Conservation (phyloP, 2,329 filamentous ascomycete species). For the Zymoseptoria crescenta region DNA sequence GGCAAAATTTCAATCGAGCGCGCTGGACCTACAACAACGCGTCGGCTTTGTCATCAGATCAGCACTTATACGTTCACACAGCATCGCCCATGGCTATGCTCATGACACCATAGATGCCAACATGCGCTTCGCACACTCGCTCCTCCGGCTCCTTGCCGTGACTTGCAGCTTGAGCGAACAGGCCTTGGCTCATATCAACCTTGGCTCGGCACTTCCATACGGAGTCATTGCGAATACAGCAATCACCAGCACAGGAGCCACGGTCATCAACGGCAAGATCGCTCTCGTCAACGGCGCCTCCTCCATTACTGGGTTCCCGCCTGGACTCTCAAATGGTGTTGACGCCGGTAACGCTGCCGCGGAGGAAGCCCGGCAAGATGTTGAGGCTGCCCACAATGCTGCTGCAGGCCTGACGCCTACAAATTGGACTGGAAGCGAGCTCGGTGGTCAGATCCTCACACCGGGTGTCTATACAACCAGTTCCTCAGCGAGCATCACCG, state of each 20-base stretch:
- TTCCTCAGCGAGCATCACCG: not conserved
- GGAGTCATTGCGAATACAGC: conserved; percentile 3
- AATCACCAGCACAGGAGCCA: conserved; percentile 8
- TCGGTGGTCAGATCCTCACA: not conserved
- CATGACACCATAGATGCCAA: not conserved
- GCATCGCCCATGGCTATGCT: not conserved
- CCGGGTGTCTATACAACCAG: not conserved
- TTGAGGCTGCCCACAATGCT: not conserved
- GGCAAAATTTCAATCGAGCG: not conserved
- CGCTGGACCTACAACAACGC: not conserved
- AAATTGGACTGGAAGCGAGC: not conserved
- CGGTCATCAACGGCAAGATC: conserved; percentile 1
- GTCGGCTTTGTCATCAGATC: not conserved
- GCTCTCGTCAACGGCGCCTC: not conserved
- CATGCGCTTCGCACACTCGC: not conserved
- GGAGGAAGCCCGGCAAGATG: conserved; percentile 1
- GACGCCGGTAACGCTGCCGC: conserved; percentile 3
- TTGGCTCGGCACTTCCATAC: conserved; percentile 1
- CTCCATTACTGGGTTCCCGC: conserved; percentile 6
- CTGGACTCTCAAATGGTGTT: conserved; percentile 1
- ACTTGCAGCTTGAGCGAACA: not conserved
- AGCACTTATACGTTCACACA: not conserved
- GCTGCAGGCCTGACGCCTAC: not conserved
- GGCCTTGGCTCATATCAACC: not conserved
- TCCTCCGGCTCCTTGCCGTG: not conserved